These are phyloP conservation scores for Flaveria sonorensis DNA, from an alignment of 129 eudicot genomes.

Conservation along the genomic window DNA sequence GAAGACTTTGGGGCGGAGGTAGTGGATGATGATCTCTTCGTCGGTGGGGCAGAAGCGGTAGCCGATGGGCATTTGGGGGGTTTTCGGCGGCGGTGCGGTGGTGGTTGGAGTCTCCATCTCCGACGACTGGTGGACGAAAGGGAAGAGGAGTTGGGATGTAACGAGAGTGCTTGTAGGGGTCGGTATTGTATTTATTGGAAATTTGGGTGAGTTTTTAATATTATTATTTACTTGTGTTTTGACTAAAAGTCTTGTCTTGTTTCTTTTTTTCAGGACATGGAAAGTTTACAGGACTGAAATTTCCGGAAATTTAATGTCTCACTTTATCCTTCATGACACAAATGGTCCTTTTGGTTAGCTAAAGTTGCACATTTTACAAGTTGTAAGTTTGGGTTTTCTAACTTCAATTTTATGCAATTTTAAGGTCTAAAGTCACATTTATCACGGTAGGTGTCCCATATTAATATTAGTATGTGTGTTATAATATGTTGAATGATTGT, in stretches of 20 bases:
- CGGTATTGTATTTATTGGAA: constrained; percentile 9
- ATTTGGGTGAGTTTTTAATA: not conserved
- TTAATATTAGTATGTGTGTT: too few species aligned
- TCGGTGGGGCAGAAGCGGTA: constrained; percentile 32
- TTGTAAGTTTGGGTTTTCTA: too few species aligned
- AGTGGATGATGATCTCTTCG: constrained; percentile 34
- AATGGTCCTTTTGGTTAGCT: too few species aligned
- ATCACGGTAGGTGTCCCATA: too few species aligned
- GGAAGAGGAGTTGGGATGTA: constrained; percentile 10
- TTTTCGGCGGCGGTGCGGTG: not conserved
- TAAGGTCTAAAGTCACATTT: too few species aligned
- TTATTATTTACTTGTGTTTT: not conserved
- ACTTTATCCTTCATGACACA: not conserved
- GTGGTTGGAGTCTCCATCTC: not conserved
- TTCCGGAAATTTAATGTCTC: not conserved
- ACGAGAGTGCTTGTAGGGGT: not conserved
- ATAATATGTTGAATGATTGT: too few species aligned
- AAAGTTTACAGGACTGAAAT: not conserved
- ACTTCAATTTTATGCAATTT: too few species aligned
- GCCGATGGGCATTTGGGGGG: constrained; percentile 28
- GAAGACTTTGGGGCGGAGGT: constrained; percentile 30
- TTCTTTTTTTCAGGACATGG: not conserved
- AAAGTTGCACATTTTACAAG: too few species aligned
- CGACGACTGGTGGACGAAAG: not conserved
- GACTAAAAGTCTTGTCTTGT: constrained; percentile 18